Base-by-base conservation (phyloP, 2,329 filamentous ascomycete species). In the Chrysoporthe cubensis region DNA sequence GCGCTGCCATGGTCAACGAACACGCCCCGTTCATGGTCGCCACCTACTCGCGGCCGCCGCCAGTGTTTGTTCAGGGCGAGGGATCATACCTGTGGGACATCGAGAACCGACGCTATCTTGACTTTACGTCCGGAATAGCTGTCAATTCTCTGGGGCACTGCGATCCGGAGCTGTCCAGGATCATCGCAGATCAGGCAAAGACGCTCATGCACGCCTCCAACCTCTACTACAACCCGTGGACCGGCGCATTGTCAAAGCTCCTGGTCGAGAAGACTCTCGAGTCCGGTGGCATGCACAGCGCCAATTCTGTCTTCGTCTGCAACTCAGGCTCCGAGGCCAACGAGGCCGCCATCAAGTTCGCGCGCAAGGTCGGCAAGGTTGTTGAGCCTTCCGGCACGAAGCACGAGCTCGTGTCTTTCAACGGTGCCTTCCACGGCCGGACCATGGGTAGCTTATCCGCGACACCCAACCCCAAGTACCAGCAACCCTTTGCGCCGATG, bases 311-410 rank as follows among this genome's bases (percentile, higher is more conserved):
- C 2, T 99, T 99, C 77, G 87, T 99, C 72, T 97, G 93, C 83
- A 99, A 99, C 82, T 97, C 94, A 4, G 96, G 96, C 69, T 93
- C 92, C 69, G 96, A 99, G 81, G 96, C 96, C 76, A 99, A 99
- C 79, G 96, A 99, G 82, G 96, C 95, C 1, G 96, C 95, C 46
- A 91, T 99, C 78, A 99, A 99, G 80, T 98, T 99, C 75, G 92
- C 95, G 26, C 88, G 96, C 74, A 99, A 99, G 81, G 90, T 91
- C 32, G 94, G 94, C 74, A 95, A 95, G 79, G 82, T 88, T 11
- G 74, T 90, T 40, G 90, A 94, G 71, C 88, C 91, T 0, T 88
- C 88, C 0, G 90, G 91, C 60, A 80, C 79, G 26, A 97, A 98
- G 82, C 80, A 88, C 73, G 94, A 97, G 75, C 81, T 99, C 60